These are phyloP conservation scores for Borovskyia barvae DNA, from an alignment of 208 protist species.

Conservation along the genomic window DNA sequence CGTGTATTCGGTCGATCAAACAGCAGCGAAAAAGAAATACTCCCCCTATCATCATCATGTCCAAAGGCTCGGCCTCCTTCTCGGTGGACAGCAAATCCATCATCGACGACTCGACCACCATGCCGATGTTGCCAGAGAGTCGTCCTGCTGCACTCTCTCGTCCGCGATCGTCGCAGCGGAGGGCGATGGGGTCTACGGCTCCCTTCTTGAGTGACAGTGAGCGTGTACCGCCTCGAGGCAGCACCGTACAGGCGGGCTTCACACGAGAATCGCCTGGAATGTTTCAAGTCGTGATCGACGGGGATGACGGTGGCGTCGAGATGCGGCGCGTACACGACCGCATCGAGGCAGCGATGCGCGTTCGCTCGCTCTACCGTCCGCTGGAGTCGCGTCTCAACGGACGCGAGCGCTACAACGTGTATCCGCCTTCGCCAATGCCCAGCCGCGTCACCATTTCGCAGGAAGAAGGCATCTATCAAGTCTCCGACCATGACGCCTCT, in stretches of 20 bases:
- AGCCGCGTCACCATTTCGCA: slow-evolving; percentile 47
- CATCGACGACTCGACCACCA: background rate
- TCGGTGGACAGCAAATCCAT: background rate
- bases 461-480: slow-evolving; percentile 62
- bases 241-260: background rate
- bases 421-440: slow-evolving; percentile 18
- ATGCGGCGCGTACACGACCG: slow-evolving; percentile 85
- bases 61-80: too few relatives aligned
- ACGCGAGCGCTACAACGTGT: slow-evolving; percentile 12
- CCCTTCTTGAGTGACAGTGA: background rate
- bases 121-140: background rate
- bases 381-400: background rate
- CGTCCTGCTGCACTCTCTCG: background rate
- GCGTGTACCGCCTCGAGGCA: background rate
- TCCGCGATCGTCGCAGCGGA: background rate
- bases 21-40: background rate
- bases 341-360: slow-evolving; percentile 66
- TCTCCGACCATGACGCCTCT: slow-evolving; percentile 48
- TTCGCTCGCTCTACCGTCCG: slow-evolving; percentile 60
- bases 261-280: slow-evolving; percentile 46
- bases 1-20: too few relatives aligned
- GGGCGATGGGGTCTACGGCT: background rate
- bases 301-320: slow-evolving; percentile 85
- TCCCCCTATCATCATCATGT: too few relatives aligned
- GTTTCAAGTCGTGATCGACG: slow-evolving; percentile 90